Evolutionary conservation across 768 basidiomycete genomes (phyloP), one percentile per base, ranked within the genome.

Genomic region (Boletus eberwhitei): DNA sequence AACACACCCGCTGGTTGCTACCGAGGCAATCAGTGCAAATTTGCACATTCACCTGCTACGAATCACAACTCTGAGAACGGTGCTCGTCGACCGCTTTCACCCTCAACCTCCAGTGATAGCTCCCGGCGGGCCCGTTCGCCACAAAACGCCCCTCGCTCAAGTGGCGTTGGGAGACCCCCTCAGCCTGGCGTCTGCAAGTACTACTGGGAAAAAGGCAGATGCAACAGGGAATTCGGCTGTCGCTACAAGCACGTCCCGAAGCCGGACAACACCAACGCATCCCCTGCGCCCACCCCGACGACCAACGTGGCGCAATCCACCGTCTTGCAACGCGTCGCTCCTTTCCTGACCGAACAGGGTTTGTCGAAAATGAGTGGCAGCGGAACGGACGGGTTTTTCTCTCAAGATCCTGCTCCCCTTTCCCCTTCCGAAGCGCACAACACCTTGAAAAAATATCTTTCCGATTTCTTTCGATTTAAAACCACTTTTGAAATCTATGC

Each of bases 341-440:
- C 77, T 0, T 78, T 79, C 57, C 61, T 82, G 53, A 81, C 77
- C 2, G 71, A 71, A 50, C 61, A 64, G 26, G 78, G 81, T n/a
- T 64, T 81, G 8, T 73, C 75, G 0, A 79, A 73, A 58, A 60
- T 81, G 47, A 68, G 66, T 29, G 73, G 72, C n/a, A 64, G 69
- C 26, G 75, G 75, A 14, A 76, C 76, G 1, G 77, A 79, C 56
- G 71, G 67, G 7, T 79, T 75, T 59, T 78, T 79, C 54, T 47
- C 64, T 46, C 64, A 70, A 5, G 69, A 71, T 48, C n/a, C 62
- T 24, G 34, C 66, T 0, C 61, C 65, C 11, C 56, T 64, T 2
- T 57, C 75, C 11, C 82, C 83, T 0, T 65, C 68, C n/a, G 75
- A 80, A 51, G 76, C 77, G 0, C 82, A 84, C 36, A 75, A 74